phyloP scores from a whole-genome alignment of 2,329 filamentous ascomycete species.

The Apiospora kogelbergensis region DNA sequence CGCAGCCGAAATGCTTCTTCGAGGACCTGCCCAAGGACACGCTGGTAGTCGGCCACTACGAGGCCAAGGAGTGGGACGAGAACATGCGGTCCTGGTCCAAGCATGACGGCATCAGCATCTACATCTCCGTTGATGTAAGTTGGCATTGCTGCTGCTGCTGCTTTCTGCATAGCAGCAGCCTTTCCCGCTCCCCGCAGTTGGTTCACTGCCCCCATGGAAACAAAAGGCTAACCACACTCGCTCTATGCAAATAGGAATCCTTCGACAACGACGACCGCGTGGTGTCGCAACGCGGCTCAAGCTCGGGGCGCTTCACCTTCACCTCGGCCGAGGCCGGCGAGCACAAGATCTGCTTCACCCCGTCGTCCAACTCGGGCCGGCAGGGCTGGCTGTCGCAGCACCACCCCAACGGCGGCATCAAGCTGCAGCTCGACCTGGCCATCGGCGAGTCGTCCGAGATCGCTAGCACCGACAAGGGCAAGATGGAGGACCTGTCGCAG shows the following conservation, averaged over 20 bases:
- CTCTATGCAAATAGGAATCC: slow-evolving; percentile 66
- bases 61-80: slow-evolving; percentile 80
- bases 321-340: slow-evolving; percentile 91
- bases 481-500: slow-evolving; percentile 85
- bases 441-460: slow-evolving; percentile 95
- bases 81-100: slow-evolving; percentile 65
- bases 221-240: neutral
- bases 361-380: slow-evolving; percentile 69
- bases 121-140: slow-evolving; percentile 83
- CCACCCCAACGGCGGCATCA: slow-evolving; percentile 72
- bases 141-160: neutral
- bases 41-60: slow-evolving; percentile 90
- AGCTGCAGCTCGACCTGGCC: slow-evolving; percentile 82
- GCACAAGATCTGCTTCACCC: slow-evolving; percentile 93
- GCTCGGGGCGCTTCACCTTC: slow-evolving; percentile 89
- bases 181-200: too few species aligned
- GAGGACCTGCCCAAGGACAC: slow-evolving; percentile 98
- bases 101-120: slow-evolving; percentile 76
- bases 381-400: slow-evolving; percentile 70
- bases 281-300: slow-evolving; percentile 77
- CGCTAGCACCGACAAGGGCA: slow-evolving; percentile 89
- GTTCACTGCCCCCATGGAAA: neutral
- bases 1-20: slow-evolving; percentile 90
- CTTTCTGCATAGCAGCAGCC: neutral
- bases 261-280: slow-evolving; percentile 99